These are phyloP conservation scores for Lactifluus rugatus DNA, from an alignment of 768 basidiomycete species.

Conservation along the genomic window DNA sequence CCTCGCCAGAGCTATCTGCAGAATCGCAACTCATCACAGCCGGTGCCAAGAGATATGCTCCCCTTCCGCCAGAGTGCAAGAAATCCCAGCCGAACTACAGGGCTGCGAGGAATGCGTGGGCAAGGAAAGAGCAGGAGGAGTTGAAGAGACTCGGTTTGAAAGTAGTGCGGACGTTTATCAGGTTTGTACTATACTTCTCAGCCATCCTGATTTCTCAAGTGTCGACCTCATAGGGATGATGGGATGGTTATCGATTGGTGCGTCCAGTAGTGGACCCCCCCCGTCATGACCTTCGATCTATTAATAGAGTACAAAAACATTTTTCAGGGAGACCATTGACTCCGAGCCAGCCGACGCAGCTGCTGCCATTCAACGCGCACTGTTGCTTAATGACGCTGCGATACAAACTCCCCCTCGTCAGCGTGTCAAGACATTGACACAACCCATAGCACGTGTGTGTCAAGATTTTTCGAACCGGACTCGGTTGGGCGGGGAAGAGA, in stretches of 20 bases:
- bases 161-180: constrained; percentile 13
- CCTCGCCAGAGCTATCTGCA: constrained; percentile 7
- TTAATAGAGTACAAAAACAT: neutral
- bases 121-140: constrained; percentile 3
- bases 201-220: neutral
- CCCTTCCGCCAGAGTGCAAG: constrained; percentile 14
- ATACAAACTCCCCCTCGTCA: neutral
- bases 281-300: neutral
- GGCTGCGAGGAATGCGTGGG: constrained; percentile 13
- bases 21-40: constrained; percentile 3
- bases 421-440: neutral
- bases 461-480: neutral
- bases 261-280: neutral
- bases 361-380: constrained; percentile 12
- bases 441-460: neutral
- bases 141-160: constrained; percentile 10
- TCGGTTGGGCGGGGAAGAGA: neutral
- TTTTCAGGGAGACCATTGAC: constrained; percentile 1
- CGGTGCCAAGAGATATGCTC: constrained; percentile 13
- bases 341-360: neutral
- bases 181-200: constrained; percentile 3
- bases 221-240: constrained; percentile 10
- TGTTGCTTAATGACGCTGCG: neutral
- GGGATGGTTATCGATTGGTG: constrained; percentile 22
- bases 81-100: constrained; percentile 2